Conservation (phyloP, 495 filamentous ascomycete genomes). For the Lindgomyces ingoldianus region DNA sequence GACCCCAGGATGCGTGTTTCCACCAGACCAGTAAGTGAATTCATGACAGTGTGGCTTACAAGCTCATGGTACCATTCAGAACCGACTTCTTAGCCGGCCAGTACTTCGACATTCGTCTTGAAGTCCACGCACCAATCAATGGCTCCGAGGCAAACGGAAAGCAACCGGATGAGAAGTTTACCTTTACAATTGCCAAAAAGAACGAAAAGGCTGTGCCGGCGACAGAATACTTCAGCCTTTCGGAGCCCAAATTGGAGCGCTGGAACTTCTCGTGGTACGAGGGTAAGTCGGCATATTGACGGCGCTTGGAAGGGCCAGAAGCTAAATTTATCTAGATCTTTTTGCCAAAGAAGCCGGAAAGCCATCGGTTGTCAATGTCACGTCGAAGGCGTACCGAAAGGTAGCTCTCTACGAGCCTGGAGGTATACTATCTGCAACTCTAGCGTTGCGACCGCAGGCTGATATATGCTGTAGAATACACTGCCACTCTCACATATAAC, state of each 20-base stretch:
- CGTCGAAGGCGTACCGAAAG: constrained; percentile 66
- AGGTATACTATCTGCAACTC: constrained; percentile 1
- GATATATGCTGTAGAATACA: constrained; percentile 59
- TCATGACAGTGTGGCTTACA: background rate
- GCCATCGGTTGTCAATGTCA: constrained; percentile 68
- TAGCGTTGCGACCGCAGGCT: background rate
- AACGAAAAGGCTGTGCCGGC: constrained; percentile 51
- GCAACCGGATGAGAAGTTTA: constrained; percentile 65
- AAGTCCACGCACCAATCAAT: constrained; percentile 75
- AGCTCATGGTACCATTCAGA: constrained; percentile 32
- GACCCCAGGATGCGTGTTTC: constrained; percentile 61
- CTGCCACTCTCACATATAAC: constrained; percentile 69
- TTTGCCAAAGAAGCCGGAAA: constrained; percentile 66
- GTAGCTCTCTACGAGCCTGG: constrained; percentile 66
- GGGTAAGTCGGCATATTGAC: constrained; percentile 41
- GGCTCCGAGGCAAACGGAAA: constrained; percentile 66
- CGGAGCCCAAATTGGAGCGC: constrained; percentile 63
- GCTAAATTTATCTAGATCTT: constrained; percentile 51
- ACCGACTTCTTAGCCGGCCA: constrained; percentile 72
- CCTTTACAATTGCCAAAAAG: constrained; percentile 66
- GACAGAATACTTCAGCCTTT: constrained; percentile 59
- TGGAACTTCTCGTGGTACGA: constrained; percentile 76
- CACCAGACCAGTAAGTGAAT: constrained; percentile 65
- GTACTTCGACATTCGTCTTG: constrained; percentile 73
- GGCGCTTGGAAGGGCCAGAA: background rate